phyloP scores from a whole-genome alignment of 1,284 basidiomycete species.

The Salmacisia buchloeana region DNA sequence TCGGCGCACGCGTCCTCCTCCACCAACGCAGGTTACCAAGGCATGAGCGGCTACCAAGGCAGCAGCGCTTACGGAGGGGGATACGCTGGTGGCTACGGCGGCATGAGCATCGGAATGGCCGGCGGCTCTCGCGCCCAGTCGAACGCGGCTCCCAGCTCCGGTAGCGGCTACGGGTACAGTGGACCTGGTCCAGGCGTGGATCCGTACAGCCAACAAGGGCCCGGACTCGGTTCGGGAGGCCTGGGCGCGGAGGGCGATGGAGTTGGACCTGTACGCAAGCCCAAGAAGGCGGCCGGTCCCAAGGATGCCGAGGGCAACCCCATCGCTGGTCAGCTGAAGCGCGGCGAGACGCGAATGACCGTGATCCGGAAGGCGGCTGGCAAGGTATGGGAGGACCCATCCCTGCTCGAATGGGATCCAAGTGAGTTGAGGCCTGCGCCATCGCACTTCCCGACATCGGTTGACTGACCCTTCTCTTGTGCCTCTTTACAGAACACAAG shows the following conservation, averaged over 20 bases:
- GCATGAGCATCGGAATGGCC: neutral
- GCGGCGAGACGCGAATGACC: constrained; percentile 86
- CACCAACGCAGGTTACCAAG: constrained; percentile 13
- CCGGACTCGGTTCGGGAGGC: neutral
- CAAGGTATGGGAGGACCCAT: constrained; percentile 96
- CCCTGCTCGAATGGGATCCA: constrained; percentile 93
- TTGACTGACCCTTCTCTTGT: neutral
- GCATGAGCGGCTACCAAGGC: neutral
- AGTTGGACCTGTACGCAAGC: constrained; percentile 7
- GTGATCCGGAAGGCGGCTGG: constrained; percentile 91
- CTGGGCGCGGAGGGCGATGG: neutral
- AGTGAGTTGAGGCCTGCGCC: constrained; percentile 58
- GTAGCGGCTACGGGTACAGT: constrained; percentile 10
- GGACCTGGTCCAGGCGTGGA: neutral
- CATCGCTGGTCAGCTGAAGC: constrained; percentile 55
- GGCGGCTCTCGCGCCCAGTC: too few relatives aligned
- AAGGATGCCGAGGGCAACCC: constrained; percentile 20
- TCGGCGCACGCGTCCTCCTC: constrained; percentile 17
- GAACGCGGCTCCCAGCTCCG: constrained; percentile 10
- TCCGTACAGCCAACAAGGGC: neutral
- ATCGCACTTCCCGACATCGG: neutral
- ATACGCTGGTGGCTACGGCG: constrained; percentile 4
- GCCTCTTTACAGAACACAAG: constrained; percentile 73
- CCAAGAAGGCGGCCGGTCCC: constrained; percentile 15
- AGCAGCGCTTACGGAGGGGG: neutral